phyloP scores from a whole-genome alignment of 129 eudicot species.

The Smallanthus sonchifolius region DNA sequence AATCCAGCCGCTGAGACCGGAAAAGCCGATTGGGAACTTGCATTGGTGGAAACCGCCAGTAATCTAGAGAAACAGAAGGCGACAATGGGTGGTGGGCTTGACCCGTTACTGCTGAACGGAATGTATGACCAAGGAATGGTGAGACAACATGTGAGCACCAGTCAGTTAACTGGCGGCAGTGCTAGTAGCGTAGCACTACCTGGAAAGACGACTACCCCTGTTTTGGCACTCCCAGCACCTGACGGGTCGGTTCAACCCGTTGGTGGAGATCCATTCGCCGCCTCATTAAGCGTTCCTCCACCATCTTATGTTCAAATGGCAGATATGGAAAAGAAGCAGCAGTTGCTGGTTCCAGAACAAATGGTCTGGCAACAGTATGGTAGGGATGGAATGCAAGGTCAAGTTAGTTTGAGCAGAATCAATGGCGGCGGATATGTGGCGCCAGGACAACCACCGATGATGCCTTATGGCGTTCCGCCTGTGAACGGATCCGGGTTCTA shows the following conservation, averaged over 20 bases:
- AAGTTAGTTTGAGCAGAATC: conserved; percentile 62
- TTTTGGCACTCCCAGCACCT: conserved; percentile 83
- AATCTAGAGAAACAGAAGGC: conserved; percentile 64
- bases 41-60: conserved; percentile 78
- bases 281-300: conserved; percentile 76
- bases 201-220: conserved; percentile 46
- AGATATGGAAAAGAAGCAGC: conserved; percentile 88
- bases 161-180: conserved; percentile 76
- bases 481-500: conserved; percentile 60
- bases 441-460: conserved; percentile 58
- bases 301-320: conserved; percentile 95
- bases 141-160: conserved; percentile 57
- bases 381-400: conserved; percentile 83
- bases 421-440: conserved; percentile 52
- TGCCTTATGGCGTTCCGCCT: conserved; percentile 77
- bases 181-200: conserved; percentile 90
- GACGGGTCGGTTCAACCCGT: conserved; percentile 73
- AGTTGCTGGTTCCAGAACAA: conserved; percentile 79
- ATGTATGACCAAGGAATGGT: conserved; percentile 88
- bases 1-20: conserved; percentile 75
- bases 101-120: conserved; percentile 68
- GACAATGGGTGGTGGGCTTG: conserved; percentile 71
- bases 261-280: conserved; percentile 83
- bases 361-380: conserved; percentile 88
- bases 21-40: conserved; percentile 92